Evolutionary conservation across 2,329 filamentous ascomycete species (phyloP).

Genomic region (Cladosporium oxysporum): DNA sequence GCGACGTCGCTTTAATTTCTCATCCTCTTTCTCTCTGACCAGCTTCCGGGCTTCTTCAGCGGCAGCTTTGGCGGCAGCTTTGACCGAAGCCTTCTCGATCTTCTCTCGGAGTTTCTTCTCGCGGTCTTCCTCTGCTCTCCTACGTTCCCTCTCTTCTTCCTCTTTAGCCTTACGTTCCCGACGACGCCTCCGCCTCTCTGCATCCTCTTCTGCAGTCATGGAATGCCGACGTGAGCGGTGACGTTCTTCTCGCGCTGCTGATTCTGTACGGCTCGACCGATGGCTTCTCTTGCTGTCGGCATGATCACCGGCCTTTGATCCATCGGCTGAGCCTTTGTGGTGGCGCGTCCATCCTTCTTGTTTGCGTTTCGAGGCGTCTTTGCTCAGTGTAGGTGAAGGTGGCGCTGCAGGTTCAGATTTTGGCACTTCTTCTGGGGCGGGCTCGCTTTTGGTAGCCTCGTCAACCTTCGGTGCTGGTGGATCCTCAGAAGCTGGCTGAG

Average conservation of each 20-base stretch:
- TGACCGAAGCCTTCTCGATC: slow-evolving; percentile 7
- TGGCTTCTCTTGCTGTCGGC: not conserved
- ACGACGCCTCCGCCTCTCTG: slow-evolving; percentile 10
- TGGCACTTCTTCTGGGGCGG: not conserved
- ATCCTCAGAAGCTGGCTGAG: not conserved
- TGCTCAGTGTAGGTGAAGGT: slow-evolving; percentile 14
- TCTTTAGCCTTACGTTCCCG: slow-evolving; percentile 11
- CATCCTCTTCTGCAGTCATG: slow-evolving; percentile 18
- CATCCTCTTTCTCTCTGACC: slow-evolving; percentile 14
- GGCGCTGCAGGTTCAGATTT: not conserved
- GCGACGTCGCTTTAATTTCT: not conserved
- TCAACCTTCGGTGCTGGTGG: not conserved
- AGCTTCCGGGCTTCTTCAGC: slow-evolving; percentile 16
- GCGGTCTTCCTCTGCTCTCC: slow-evolving; percentile 1
- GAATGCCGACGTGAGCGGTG: slow-evolving; percentile 6
- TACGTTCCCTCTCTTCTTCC: not conserved
- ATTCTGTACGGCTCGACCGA: slow-evolving; percentile 1
- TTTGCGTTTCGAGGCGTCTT: slow-evolving; percentile 5
- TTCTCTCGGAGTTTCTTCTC: slow-evolving; percentile 6
- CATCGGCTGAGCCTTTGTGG: not conserved
- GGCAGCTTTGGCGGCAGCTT: slow-evolving; percentile 13
- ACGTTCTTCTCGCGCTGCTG: not conserved
- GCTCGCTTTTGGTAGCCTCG: not conserved
- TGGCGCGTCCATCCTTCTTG: slow-evolving; percentile 10
- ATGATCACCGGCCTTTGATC: not conserved